Base-by-base conservation (phyloP, 2,329 filamentous ascomycete species). In the Penicillium sp. region DNA sequence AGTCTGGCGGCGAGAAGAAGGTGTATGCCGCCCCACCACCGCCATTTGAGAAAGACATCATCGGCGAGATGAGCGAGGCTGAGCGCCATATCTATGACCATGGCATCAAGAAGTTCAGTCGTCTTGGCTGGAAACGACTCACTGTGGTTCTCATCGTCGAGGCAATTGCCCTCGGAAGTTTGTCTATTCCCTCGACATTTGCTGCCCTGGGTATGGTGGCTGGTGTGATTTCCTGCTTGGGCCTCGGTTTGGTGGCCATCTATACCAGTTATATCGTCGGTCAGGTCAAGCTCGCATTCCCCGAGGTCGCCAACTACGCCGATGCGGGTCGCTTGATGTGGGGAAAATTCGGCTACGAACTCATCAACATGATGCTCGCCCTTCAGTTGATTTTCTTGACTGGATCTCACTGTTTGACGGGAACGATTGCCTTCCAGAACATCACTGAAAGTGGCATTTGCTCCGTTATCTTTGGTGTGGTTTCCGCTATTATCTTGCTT, bases 111-210 rank as follows among this genome's bases (percentile, higher is more conserved):
- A 65, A 58, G 35, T 68, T 64, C 42, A 64, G 59, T 34, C 62
- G 60, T 20, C 71, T 82, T 31, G 75, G 82, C 51, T 84, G 82
- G 82, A 81, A 82, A 67, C 75, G 78, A 22, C 70, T 81, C 28
- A 81, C 79, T 2, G 71, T 81, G 35, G 78, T 81, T 58, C 68
- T 81, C 55, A 80, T 82, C 48, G 80, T 82, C 43, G 80, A 82
- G 64, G 79, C 80, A 22, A 81, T 81, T 57, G 78, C 79, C 8
- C 73, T 82, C 20, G 80, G 79, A 50, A 77, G 75, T 34, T 71
- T 81, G 61, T 78, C 77, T 55, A 69, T 80, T 35, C 78, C 79
- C 8, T 75, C 71, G 49, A 78, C 78, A 15, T 79, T 81, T 51
- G 77, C 78, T 2, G 76, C 71, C 10, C 69, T 80, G 5, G 79